Base-by-base conservation (phyloP, 306 rosid genomes). In the Carpinus fangiana region DNA sequence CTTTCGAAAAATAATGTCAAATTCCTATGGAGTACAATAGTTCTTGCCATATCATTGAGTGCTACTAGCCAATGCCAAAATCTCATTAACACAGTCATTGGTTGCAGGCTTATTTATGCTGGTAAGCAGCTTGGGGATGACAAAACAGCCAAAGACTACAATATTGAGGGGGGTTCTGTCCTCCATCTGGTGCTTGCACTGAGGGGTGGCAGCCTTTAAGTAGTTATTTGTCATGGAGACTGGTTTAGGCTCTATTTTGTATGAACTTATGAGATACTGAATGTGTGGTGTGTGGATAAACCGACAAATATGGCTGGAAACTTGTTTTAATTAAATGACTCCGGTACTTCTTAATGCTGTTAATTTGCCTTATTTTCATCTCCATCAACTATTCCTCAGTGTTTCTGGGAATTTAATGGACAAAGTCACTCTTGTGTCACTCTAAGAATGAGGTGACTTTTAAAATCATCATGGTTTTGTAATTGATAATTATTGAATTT, bases 41-140 rank as follows among this genome's bases (percentile, higher is more conserved):
- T 31, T 14, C 10, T 31, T 61, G 68, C 38, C 18, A 6, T 36
- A 26, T 12, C 8, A 21, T 61, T 31, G 36, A 20, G 16, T 59
- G 65, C 65, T 60, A 12, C 65, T 60, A 12, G 66, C 66, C 66
- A 60, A 21, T 60, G 66, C 66, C 18, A 60, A 23, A 12, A 70
- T 76, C 81, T 84, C 46, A 76, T 46, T 1, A 31, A 36, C 72
- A 73, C 67, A 57, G 31, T 73, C 23, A 26, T 38, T 79, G 74
- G 41, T 47, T 78, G 76, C 92, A 95, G 98, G 94, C 97, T 95
- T 76, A 95, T 95, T 54, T 95, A 95, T 55, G 99, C 99, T 0
- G 99, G 98, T 8, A 95, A 95, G 87, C 99, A 95, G 88, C 99
- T 95, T 47, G 98, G 90, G 14, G 99, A 93, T 70, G 99, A 95